phyloP scores from a whole-genome alignment of 306 rosid species.

The Abrus pulchellus region DNA sequence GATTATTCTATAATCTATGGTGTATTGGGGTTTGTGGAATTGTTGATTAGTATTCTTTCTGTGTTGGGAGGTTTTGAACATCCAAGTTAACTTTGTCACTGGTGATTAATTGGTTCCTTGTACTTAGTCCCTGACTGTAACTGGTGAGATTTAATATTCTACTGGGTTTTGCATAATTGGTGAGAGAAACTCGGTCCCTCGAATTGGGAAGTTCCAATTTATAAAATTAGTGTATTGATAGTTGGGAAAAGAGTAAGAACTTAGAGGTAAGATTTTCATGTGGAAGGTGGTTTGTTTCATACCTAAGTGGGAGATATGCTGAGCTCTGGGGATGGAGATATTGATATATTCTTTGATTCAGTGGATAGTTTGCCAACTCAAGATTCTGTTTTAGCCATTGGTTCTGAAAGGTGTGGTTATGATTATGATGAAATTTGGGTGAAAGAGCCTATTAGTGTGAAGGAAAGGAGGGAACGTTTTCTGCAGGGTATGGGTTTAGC shows the following conservation, averaged over 20 bases:
- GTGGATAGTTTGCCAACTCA: conserved; percentile 62
- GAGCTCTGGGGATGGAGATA: conserved; percentile 59
- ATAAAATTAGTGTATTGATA: conserved; percentile 31
- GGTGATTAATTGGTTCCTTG: conserved; percentile 63
- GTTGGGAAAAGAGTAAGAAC: conserved; percentile 43
- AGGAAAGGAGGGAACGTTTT: conserved; percentile 64
- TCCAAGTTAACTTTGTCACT: conserved; percentile 52
- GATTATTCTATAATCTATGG: conserved; percentile 47
- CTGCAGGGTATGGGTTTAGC: conserved; percentile 60
- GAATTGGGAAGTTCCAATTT: conserved; percentile 50
- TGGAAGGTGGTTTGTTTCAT: conserved; percentile 48
- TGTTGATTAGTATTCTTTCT: conserved; percentile 36
- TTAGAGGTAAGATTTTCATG: conserved; percentile 57
- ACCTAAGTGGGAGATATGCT: conserved; percentile 66
- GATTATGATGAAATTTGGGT: conserved; percentile 62
- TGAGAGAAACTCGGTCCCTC: conserved; percentile 61
- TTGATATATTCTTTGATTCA: conserved; percentile 74
- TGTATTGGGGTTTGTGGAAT: conserved; percentile 48
- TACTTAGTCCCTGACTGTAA: conserved; percentile 49
- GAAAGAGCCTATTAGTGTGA: conserved; percentile 70
- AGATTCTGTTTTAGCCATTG: conserved; percentile 43
- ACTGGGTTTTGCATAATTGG: conserved; percentile 53
- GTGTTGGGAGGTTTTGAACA: conserved; percentile 54
- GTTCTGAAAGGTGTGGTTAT: conserved; percentile 31
- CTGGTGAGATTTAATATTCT: conserved; percentile 44